Conservation (phyloP, 306 rosid species). For the Corylus avellana region DNA sequence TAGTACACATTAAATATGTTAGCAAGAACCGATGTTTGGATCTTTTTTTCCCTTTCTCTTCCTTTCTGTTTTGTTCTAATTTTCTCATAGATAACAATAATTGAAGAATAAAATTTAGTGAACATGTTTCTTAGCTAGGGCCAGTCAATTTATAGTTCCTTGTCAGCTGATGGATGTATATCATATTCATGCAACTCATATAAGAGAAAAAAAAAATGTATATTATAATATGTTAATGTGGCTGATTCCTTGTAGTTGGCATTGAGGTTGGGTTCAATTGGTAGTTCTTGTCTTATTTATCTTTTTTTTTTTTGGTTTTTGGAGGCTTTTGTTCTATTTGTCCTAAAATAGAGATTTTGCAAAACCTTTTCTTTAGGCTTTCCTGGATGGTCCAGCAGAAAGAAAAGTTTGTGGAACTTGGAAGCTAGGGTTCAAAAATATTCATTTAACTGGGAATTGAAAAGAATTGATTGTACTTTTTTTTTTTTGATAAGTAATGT, state of each 20-base stretch:
- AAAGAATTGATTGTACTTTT: too few species aligned
- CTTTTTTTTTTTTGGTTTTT: too few species aligned
- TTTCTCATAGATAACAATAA: not conserved
- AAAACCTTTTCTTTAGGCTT: not conserved
- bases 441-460: too few species aligned
- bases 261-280: not conserved
- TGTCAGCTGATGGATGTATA: not conserved
- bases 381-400: not conserved
- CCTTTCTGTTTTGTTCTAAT: not conserved
- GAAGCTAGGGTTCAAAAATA: too few species aligned
- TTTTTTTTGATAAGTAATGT: too few species aligned
- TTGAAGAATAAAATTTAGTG: not conserved
- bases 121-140: not conserved
- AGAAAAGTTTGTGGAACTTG: not conserved
- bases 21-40: not conserved
- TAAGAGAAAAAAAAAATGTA: too few species aligned
- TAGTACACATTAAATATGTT: not conserved
- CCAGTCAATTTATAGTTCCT: not conserved
- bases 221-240: too few species aligned
- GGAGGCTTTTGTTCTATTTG: not conserved
- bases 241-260: not conserved
- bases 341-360: not conserved
- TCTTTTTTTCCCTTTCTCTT: not conserved
- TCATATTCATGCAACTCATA: not conserved
- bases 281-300: not conserved